Evolutionary conservation across 2,329 filamentous ascomycete species (phyloP).

Genomic region (Huntiella abstrusa): DNA sequence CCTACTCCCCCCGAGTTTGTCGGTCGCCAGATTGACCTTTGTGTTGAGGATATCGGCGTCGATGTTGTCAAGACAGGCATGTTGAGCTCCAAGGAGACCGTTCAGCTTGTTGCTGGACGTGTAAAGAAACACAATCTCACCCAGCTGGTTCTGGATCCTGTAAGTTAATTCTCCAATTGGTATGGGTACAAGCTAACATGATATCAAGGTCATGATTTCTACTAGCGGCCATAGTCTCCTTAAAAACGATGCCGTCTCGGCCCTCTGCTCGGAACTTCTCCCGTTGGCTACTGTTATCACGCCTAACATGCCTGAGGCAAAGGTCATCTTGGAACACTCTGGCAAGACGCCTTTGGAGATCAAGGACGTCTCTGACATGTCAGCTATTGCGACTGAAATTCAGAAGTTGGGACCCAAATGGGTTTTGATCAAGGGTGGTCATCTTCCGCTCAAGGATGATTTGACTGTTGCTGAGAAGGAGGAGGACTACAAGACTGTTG

Average conservation of each 20-base stretch:
- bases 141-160: conserved; percentile 22
- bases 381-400: conserved; percentile 46
- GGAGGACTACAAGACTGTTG: conserved; percentile 44
- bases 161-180: conserved; percentile 12
- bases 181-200: neutral
- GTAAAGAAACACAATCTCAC: conserved; percentile 13
- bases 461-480: conserved; percentile 37
- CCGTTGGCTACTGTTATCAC: conserved; percentile 51
- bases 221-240: conserved; percentile 59
- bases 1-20: conserved; percentile 62
- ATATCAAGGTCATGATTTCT: conserved; percentile 66
- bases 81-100: conserved; percentile 21
- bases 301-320: conserved; percentile 60
- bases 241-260: conserved; percentile 41
- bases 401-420: conserved; percentile 53
- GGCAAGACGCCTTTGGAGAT: conserved; percentile 21
- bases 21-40: conserved; percentile 67
- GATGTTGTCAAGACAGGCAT: conserved; percentile 75
- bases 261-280: conserved; percentile 40
- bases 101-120: conserved; percentile 19
- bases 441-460: conserved; percentile 55
- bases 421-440: conserved; percentile 80
- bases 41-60: conserved; percentile 63
- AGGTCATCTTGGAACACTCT: conserved; percentile 36
- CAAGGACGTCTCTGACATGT: conserved; percentile 43